Evolutionary conservation across 2,329 filamentous ascomycete species (phyloP).

Genomic region (Onygena corvina): DNA sequence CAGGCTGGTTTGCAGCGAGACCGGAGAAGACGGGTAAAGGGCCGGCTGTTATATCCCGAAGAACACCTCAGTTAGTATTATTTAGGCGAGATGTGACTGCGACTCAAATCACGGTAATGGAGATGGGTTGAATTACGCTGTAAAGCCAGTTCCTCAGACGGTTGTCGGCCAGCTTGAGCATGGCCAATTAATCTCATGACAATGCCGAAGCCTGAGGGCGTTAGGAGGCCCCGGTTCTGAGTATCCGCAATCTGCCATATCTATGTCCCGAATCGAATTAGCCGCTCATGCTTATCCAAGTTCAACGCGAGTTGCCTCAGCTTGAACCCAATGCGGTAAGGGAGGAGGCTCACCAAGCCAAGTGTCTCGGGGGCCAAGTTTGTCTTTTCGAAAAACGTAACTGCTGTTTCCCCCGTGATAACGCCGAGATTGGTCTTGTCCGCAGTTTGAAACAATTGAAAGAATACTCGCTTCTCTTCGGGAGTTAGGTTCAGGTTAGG

Average conservation of each 20-base stretch:
- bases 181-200: conserved; percentile 91
- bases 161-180: conserved; percentile 76
- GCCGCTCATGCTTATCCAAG: not conserved
- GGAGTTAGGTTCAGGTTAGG: conserved; percentile 72
- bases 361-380: conserved; percentile 72
- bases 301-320: not conserved
- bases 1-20: conserved; percentile 41
- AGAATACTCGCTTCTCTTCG: conserved; percentile 89
- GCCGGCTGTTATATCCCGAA: conserved; percentile 40
- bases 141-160: conserved; percentile 67
- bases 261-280: conserved; percentile 40
- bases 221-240: conserved; percentile 89
- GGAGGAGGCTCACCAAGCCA: conserved; percentile 56
- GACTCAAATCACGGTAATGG: not conserved
- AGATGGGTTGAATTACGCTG: conserved; percentile 45
- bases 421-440: conserved; percentile 86
- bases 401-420: conserved; percentile 88
- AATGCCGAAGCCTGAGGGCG: conserved; percentile 82
- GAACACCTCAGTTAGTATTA: conserved; percentile 10
- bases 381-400: conserved; percentile 97
- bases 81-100: not conserved
- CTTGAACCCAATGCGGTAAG: not conserved
- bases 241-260: conserved; percentile 99
- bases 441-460: conserved; percentile 82
- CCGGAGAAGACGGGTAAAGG: conserved; percentile 91